phyloP scores from a whole-genome alignment of 2,329 filamentous ascomycete genomes.

The Keithomyces neogunnii region DNA sequence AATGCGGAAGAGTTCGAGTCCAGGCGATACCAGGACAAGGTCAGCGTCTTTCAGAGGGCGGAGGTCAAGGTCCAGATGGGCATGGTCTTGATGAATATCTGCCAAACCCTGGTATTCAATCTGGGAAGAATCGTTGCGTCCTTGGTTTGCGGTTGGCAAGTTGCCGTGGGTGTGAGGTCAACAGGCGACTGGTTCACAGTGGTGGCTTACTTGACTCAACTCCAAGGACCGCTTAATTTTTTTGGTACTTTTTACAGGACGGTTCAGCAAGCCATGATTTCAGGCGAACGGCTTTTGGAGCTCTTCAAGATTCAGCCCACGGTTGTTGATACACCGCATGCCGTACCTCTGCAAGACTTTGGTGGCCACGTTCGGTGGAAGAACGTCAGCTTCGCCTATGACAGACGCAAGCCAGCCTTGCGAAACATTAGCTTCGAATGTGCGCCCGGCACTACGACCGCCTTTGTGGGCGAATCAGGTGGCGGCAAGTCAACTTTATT shows the following conservation, averaged over 20 bases:
- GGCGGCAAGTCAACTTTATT: slow-evolving; percentile 97
- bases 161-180: slow-evolving; percentile 54
- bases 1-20: slow-evolving; percentile 79
- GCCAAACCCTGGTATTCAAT: slow-evolving; percentile 74
- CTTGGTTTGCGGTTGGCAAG: slow-evolving; percentile 69
- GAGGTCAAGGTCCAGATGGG: slow-evolving; percentile 72
- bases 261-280: slow-evolving; percentile 95
- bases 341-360: slow-evolving; percentile 56
- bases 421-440: slow-evolving; percentile 80
- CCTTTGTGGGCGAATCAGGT: slow-evolving; percentile 91
- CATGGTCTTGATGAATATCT: slow-evolving; percentile 72
- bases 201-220: slow-evolving; percentile 69
- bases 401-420: slow-evolving; percentile 75
- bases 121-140: slow-evolving; percentile 63
- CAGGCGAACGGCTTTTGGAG: slow-evolving; percentile 88
- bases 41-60: slow-evolving; percentile 61
- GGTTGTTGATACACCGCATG: slow-evolving; percentile 68
- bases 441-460: slow-evolving; percentile 83
- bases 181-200: slow-evolving; percentile 67
- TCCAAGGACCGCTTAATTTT: slow-evolving; percentile 76
- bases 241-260: slow-evolving; percentile 94
- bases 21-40: slow-evolving; percentile 60
- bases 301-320: slow-evolving; percentile 94
- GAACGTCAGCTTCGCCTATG: slow-evolving; percentile 86
- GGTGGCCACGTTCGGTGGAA: slow-evolving; percentile 79